phyloP scores from a whole-genome alignment of 352 stramenopile genomes.

The Pythium periplocum region DNA sequence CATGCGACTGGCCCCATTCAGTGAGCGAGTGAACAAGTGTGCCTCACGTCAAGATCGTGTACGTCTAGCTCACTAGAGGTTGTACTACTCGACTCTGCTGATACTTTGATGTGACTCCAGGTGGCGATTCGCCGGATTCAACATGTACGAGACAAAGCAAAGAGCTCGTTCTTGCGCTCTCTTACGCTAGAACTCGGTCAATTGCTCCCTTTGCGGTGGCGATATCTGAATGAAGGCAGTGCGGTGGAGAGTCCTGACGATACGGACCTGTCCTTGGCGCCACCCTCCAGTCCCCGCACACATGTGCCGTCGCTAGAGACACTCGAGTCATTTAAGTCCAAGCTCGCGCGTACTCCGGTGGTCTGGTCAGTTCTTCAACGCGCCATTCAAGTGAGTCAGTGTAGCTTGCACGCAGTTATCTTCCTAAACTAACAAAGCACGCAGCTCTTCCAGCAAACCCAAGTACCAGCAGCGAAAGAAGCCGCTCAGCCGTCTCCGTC shows the following conservation, averaged over 20 bases:
- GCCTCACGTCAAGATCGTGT: slow-evolving; percentile 8
- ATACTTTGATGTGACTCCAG: slow-evolving; percentile 15
- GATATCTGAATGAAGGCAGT: slow-evolving; percentile 4
- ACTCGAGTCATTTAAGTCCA: neutral
- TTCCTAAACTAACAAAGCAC: neutral
- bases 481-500: neutral
- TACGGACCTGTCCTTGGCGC: neutral
- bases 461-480: neutral
- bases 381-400: neutral
- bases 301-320: slow-evolving; percentile 1
- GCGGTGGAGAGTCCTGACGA: neutral
- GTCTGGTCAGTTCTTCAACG: neutral
- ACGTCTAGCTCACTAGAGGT: neutral
- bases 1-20: slow-evolving; percentile 15
- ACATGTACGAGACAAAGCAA: slow-evolving; percentile 19
- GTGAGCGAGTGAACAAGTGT: slow-evolving; percentile 5
- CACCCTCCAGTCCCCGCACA: neutral
- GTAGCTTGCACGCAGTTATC: neutral
- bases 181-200: slow-evolving; percentile 31
- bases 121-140: slow-evolving; percentile 43
- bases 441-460: neutral
- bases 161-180: slow-evolving; percentile 20
- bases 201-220: slow-evolving; percentile 30
- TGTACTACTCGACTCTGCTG: neutral
- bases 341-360: neutral